A percentile compares a stretch with the other conserved stretches of the same genome.
Evolutionary conservation across 257 asterid species (phyloP).

Genomic region (Solanum dulcamara): DNA sequence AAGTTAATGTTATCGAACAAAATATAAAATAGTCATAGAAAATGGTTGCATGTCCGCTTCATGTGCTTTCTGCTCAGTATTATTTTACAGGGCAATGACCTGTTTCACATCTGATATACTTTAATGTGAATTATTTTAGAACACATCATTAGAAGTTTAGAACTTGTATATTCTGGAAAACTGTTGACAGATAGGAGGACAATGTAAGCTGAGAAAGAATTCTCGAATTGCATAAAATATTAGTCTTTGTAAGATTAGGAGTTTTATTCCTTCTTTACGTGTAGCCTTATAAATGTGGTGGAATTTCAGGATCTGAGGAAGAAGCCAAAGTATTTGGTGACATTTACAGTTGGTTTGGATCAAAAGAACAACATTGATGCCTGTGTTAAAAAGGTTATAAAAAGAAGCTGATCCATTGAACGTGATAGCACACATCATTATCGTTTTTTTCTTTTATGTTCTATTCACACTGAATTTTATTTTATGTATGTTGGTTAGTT

Average conservation of each 20-base stretch:
- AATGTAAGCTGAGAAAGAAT: neutral
- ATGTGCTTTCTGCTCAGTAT: neutral
- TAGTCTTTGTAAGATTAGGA: neutral
- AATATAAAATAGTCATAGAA: neutral
- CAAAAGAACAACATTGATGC: slow-evolving; percentile 67
- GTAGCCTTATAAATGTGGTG: neutral
- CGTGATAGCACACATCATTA: neutral
- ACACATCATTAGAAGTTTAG: neutral
- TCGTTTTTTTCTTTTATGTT: neutral
- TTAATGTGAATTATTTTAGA: neutral
- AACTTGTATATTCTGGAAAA: neutral
- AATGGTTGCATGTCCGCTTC: neutral
- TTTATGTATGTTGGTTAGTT: slow-evolving; percentile 38
- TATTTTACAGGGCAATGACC: neutral
- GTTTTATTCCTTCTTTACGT: neutral
- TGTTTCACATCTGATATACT: neutral
- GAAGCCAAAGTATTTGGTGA: slow-evolving; percentile 89
- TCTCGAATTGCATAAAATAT: neutral
- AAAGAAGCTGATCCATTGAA: neutral
- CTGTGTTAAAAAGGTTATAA: slow-evolving; percentile 77
- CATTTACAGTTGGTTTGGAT: slow-evolving; percentile 86
- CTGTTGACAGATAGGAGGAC: neutral
- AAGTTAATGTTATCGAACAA: neutral
- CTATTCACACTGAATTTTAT: neutral
- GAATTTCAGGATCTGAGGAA: slow-evolving; percentile 72